Conservation (phyloP, 75 land plant genomes). For the Gnetum montanum region DNA sequence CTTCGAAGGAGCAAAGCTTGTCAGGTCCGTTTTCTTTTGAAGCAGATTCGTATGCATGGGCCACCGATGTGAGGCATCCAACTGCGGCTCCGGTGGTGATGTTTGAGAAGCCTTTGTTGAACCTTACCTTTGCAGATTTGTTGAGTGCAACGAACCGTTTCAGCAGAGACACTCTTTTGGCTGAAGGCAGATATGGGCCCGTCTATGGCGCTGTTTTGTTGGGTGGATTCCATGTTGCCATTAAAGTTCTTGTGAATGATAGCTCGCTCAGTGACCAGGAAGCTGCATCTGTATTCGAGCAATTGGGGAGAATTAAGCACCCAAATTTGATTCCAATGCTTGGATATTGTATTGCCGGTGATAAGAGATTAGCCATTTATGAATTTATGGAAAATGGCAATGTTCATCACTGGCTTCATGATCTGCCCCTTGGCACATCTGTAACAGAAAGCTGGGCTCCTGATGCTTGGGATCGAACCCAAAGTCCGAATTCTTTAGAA, state of each 20-base stretch:
- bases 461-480: constrained; percentile 59
- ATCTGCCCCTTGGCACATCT: constrained; percentile 48
- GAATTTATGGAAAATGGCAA: constrained; percentile 81
- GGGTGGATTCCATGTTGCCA: constrained; percentile 67
- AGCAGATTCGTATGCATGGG: constrained; percentile 72
- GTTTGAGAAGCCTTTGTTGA: constrained; percentile 80
- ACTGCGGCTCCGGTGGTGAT: constrained; percentile 61
- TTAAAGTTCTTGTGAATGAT: constrained; percentile 65
- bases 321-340: constrained; percentile 70
- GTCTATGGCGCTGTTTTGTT: constrained; percentile 63
- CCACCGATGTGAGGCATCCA: constrained; percentile 48
- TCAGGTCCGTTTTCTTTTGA: constrained; percentile 65
- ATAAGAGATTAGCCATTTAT: constrained; percentile 66
- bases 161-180: constrained; percentile 51
- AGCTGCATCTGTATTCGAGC: constrained; percentile 56
- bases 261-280: constrained; percentile 44
- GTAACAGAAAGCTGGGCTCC: constrained; percentile 55
- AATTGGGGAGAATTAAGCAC: constrained; percentile 62
- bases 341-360: constrained; percentile 85
- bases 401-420: constrained; percentile 67
- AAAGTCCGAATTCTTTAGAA: constrained; percentile 22
- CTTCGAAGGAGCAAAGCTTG: constrained; percentile 28
- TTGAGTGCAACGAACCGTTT: constrained; percentile 59
- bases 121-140: constrained; percentile 71
- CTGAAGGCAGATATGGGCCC: constrained; percentile 74